Base-by-base conservation (phyloP, 805 yeast species). In the Metschnikowia matae region DNA sequence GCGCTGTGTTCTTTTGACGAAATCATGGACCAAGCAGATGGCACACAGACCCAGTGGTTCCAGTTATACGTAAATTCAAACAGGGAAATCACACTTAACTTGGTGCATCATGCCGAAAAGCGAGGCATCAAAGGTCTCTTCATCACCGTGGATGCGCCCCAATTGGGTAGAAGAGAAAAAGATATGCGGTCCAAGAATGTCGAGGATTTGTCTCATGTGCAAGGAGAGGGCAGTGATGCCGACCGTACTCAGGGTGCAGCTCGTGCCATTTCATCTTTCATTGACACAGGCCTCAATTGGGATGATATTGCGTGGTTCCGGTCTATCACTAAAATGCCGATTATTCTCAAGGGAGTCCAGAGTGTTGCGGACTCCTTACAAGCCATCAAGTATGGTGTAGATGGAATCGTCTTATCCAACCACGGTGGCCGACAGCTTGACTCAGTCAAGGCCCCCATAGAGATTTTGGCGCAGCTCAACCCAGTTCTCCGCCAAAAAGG, bases 231-330 rank as follows among this genome's bases (percentile, higher is more conserved):
- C 46, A 71, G 66, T 14, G 73, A 69, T 21, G 77, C 82, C n/a
- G 89, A 85, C 60, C 74, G 87, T 44, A 65, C 80, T 26, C 84
- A 84, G 64, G 97, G 97, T 49, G 96, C 96, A 0, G 89, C 97
- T 0, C 52, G 66, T 20, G 76, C 96, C 0, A 78, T 91, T 48
- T 83, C 90, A n/a, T 77, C 89, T 1, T 90, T 91, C 66, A 91
- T 91, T 56, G 78, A 73, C 50, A 67, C 77, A 1, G 54, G 65
- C 10, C 61, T 73, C 40, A 60, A 54, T 36, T 73, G 78, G 78
- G 58, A 64, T 8, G 76, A 72, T 50, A 55, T 73, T 31, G 52
- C 58, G 49, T 73, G 77, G 77, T 72, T 73, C 54, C 62, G 71
- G 29, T 54, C 63, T 23, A 65, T 71, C 49, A 70, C 75, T 29